phyloP scores from a whole-genome alignment of 2,329 filamentous ascomycete species.

The Parafenestella ontariensis region DNA sequence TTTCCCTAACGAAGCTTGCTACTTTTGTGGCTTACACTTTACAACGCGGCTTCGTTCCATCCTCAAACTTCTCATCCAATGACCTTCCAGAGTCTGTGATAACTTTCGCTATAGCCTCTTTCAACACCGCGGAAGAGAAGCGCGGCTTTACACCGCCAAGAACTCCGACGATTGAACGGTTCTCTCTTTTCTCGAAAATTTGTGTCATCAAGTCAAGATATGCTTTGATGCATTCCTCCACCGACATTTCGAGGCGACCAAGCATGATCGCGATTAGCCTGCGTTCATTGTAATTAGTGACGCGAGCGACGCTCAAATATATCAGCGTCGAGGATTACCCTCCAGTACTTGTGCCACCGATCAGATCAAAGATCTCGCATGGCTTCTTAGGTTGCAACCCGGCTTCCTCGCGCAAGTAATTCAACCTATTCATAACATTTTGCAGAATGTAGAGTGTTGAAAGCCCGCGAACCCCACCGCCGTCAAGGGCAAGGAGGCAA shows the following conservation, averaged over 20 bases:
- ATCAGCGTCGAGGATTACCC: constrained; percentile 14
- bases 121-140: too few species aligned
- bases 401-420: too few species aligned
- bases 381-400: constrained; percentile 17
- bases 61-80: too few species aligned
- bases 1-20: too few species aligned
- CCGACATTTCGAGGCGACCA: constrained; percentile 23
- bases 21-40: too few species aligned
- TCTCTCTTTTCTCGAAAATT: constrained; percentile 1
- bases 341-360: constrained; percentile 35
- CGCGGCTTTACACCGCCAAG: too few species aligned
- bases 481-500: constrained; percentile 15
- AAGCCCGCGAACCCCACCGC: constrained; percentile 35
- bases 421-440: constrained; percentile 29
- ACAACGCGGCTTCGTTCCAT: too few species aligned
- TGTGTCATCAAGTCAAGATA: constrained; percentile 18
- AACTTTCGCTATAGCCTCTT: too few species aligned
- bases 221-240: constrained; percentile 25
- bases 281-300: background rate
- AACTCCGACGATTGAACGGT: too few species aligned
- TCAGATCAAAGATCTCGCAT: constrained; percentile 31
- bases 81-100: too few species aligned
- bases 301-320: constrained; percentile 1
- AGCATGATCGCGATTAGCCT: constrained; percentile 33
- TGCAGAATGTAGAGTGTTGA: constrained; percentile 29